phyloP scores from a whole-genome alignment of 2,329 filamentous ascomycete genomes.

The Calonectria pauciramosa region DNA sequence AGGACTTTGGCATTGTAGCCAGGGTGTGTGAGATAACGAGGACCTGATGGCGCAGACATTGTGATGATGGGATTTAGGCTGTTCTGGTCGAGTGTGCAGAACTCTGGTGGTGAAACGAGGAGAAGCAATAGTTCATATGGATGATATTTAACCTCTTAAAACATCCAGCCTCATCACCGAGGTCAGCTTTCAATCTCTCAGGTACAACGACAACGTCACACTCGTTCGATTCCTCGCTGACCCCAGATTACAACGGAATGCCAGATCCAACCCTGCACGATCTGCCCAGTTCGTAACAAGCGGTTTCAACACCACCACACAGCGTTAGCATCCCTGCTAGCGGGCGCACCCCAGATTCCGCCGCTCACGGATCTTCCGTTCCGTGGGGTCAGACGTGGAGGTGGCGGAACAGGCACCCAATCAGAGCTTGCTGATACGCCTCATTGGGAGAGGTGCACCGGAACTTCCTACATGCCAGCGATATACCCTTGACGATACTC shows the following conservation, averaged over 20 bases:
- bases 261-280: background rate
- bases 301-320: too few species aligned
- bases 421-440: background rate
- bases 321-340: background rate
- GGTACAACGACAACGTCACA: background rate
- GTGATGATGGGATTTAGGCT: background rate
- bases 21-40: constrained; percentile 15
- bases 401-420: background rate
- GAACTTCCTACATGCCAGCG: background rate
- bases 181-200: background rate
- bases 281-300: background rate
- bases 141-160: background rate
- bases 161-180: background rate
- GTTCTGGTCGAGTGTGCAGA: background rate
- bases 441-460: background rate
- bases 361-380: background rate
- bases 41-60: constrained; percentile 11
- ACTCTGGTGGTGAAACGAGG: background rate
- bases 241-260: background rate
- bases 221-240: background rate
- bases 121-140: background rate
- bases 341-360: background rate
- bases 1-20: constrained; percentile 23
- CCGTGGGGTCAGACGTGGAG: background rate
- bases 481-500: background rate